phyloP scores from a whole-genome alignment of 805 yeast species.

The Zygosaccharomyces bailii region DNA sequence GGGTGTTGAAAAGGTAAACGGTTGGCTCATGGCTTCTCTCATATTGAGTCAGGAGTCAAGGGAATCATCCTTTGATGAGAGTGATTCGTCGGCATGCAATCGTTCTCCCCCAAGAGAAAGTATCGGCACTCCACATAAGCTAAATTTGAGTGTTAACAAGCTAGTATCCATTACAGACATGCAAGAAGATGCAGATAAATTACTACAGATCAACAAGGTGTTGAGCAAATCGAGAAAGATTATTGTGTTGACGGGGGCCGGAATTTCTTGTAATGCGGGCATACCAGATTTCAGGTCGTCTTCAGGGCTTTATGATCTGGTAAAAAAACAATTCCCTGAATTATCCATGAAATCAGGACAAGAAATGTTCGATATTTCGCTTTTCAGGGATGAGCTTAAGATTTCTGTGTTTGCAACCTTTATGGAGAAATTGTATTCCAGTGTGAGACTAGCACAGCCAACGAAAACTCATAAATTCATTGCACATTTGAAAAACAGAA shows the following conservation, averaged over 20 bases:
- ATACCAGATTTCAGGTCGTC: constrained; percentile 91
- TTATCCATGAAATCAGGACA: constrained; percentile 68
- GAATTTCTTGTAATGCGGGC: constrained; percentile 94
- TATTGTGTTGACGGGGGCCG: constrained; percentile 89
- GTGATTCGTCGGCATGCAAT: constrained; percentile 1
- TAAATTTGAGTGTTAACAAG: constrained; percentile 20
- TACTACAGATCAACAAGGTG: constrained; percentile 28
- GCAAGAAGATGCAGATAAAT: constrained; percentile 14
- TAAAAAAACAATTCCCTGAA: constrained; percentile 58
- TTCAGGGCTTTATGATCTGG: constrained; percentile 76
- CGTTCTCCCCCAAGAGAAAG: not conserved
- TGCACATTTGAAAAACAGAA: constrained; percentile 51
- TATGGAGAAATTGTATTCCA: constrained; percentile 74
- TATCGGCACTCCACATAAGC: constrained; percentile 5
- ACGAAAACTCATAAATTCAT: constrained; percentile 83
- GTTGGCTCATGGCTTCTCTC: constrained; percentile 1
- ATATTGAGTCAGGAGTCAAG: constrained; percentile 5
- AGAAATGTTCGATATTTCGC: constrained; percentile 83
- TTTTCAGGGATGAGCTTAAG: constrained; percentile 66
- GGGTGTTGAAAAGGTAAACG: not conserved
- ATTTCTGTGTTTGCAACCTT: constrained; percentile 78
- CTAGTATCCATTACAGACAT: constrained; percentile 18
- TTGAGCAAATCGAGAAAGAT: constrained; percentile 42
- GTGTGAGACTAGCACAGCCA: constrained; percentile 65
- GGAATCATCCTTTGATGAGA: constrained; percentile 6